phyloP scores from a whole-genome alignment of 2,329 filamentous ascomycete species.

The Balansia obtecta region DNA sequence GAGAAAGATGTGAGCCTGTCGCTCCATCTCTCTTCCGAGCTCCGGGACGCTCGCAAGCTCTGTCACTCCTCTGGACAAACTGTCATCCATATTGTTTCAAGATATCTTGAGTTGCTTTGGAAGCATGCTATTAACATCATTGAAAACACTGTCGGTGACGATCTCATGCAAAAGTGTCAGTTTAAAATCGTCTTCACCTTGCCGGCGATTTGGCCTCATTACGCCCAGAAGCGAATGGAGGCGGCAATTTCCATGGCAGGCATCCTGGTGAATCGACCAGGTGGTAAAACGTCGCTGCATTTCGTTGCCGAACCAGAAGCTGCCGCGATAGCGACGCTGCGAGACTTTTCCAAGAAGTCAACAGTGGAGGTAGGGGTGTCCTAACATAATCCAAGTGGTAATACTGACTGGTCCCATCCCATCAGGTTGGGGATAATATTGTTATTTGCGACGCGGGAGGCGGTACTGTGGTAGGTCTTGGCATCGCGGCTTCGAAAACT shows the following conservation, averaged over 20 bases:
- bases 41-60: conserved; percentile 6
- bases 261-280: conserved; percentile 16
- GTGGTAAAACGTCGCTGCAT: conserved; percentile 17
- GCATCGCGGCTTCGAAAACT: background rate
- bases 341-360: conserved; percentile 12
- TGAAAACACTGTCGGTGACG: conserved; percentile 10
- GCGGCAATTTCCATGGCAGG: conserved; percentile 22
- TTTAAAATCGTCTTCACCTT: conserved; percentile 29
- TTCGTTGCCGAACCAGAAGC: conserved; percentile 34
- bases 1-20: conserved; percentile 14
- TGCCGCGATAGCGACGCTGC: conserved; percentile 26
- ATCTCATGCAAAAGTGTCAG: conserved; percentile 10
- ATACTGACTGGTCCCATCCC: too few species aligned
- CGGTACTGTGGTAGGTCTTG: conserved; percentile 20
- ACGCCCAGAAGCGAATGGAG: conserved; percentile 24
- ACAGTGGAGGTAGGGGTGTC: background rate
- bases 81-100: conserved; percentile 15
- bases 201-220: conserved; percentile 33
- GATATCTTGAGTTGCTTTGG: conserved; percentile 24
- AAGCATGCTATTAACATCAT: conserved; percentile 16
- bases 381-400: too few species aligned
- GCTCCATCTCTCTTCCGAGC: conserved; percentile 11
- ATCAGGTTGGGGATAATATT: conserved; percentile 12
- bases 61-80: conserved; percentile 8
- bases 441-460: conserved; percentile 26